These are phyloP conservation scores for Mycena alexandri DNA, from an alignment of 768 basidiomycete genomes.

Conservation along the genomic window DNA sequence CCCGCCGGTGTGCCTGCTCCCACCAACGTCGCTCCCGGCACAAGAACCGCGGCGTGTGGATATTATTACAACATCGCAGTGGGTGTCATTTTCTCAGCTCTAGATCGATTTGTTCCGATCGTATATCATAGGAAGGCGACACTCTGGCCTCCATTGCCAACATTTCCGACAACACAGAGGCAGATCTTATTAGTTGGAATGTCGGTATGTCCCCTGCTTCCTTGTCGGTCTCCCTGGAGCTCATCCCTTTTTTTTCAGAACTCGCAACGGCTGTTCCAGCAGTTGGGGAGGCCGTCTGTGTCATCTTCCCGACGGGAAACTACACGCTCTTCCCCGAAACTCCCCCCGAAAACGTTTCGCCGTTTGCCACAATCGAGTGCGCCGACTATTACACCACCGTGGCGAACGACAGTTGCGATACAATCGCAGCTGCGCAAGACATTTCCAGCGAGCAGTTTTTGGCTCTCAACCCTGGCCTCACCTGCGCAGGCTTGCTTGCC, in stretches of 20 bases:
- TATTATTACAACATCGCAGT: slow-evolving; percentile 36
- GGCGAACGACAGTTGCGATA: slow-evolving; percentile 34
- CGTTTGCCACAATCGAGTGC: slow-evolving; percentile 30
- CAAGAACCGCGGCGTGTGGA: slow-evolving; percentile 39
- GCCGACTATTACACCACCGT: slow-evolving; percentile 35
- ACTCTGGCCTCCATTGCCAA: slow-evolving; percentile 35
- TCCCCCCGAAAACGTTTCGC: slow-evolving; percentile 37
- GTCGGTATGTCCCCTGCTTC: neutral
- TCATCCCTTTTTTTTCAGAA: slow-evolving; percentile 8
- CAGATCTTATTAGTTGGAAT: slow-evolving; percentile 39
- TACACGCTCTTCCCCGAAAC: slow-evolving; percentile 37
- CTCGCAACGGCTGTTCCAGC: slow-evolving; percentile 32
- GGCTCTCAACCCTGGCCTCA: slow-evolving; percentile 37
- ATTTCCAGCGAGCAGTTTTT: slow-evolving; percentile 33
- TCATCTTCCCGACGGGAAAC: slow-evolving; percentile 42
- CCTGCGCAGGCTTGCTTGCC: slow-evolving; percentile 36
- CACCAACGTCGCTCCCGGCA: slow-evolving; percentile 40
- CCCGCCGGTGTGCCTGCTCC: slow-evolving; percentile 39
- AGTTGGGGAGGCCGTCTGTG: slow-evolving; percentile 37
- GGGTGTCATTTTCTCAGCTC: neutral
- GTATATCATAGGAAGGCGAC: slow-evolving; percentile 33
- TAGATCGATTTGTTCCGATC: neutral
- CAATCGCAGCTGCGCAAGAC: slow-evolving; percentile 32
- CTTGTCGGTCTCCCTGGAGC: no score
- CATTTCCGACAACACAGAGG: slow-evolving; percentile 27